Evolutionary conservation across 2,329 filamentous ascomycete species (phyloP), one percentile per base, ranked within the genome.

Genomic region (Colletotrichum cereale): DNA sequence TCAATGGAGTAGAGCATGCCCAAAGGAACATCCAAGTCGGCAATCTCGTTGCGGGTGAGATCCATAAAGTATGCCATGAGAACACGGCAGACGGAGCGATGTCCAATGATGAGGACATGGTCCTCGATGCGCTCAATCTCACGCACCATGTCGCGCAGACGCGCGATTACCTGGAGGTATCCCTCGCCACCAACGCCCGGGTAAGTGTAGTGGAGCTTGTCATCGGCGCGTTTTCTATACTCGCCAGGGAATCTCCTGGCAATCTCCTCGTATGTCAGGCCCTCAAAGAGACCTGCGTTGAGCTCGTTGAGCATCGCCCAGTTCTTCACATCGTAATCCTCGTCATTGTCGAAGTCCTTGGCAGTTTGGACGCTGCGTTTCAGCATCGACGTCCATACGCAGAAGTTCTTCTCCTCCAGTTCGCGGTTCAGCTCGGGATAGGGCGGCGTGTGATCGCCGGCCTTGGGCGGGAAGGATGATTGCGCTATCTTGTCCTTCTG

Each of bases 251-350:
- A 92, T 72, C 91, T 89, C n/a, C 88, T 84, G 67, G 91, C 91
- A 76, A 99, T 98, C 76, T 97, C 93, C 2, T 93, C 89, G 80
- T 99, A 98, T 0, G 96, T 98, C 86, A 98, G 90, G 62, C 96
- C 96, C 79, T 99, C 96, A 84, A 98, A 97, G 61, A 90, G 88
- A 18, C 96, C 96, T 0, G 96, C 92, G 77, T 98, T 97, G 60
- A 99, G 89, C 82, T 99, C 96, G 78, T 99, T 97, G 62, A 99
- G 88, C 94, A 97, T 97, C 78, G 95, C 93, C 94, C 96, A 97
- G 76, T 97, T 93, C 84, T 99, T 99, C 76, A 97, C 91, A 75
- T 98, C 96, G 80, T 96, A 97, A 29, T 98, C 96, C 74, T 98
- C 96, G 74, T 98, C 96, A 0, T 85, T 87, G 75, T 97, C 93